Conservation (phyloP, 495 filamentous ascomycete species). For the Aspergillus incahuasiensis region DNA sequence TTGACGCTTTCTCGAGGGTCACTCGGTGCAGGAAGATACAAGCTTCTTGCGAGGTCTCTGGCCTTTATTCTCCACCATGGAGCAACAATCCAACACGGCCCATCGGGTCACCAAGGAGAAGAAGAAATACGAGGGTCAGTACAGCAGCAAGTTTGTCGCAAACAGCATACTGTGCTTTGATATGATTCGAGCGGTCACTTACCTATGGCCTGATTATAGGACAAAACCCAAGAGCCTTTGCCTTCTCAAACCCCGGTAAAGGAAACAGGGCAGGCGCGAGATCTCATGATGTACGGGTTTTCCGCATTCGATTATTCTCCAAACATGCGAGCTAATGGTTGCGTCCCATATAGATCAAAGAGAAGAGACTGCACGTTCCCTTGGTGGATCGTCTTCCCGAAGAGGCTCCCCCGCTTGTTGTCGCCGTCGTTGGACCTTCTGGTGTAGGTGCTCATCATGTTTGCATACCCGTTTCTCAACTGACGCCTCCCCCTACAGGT, state of each 20-base stretch:
- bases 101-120: constrained; percentile 89
- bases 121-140: constrained; percentile 65
- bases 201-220: constrained; percentile 39
- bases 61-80: constrained; percentile 52
- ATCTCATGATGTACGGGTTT: constrained; percentile 74
- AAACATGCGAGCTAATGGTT: constrained; percentile 5
- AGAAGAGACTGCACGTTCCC: constrained; percentile 93
- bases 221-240: constrained; percentile 88
- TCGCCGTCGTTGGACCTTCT: constrained; percentile 88
- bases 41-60: constrained; percentile 26
- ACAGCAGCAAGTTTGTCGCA: not conserved
- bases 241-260: constrained; percentile 78
- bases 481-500: constrained; percentile 30
- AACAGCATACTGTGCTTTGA: not conserved
- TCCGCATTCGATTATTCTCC: not conserved
- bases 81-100: constrained; percentile 77
- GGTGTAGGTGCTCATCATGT: constrained; percentile 58
- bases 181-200: constrained; percentile 10
- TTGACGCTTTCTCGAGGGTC: constrained; percentile 15
- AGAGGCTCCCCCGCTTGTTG: constrained; percentile 89
- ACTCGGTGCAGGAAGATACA: constrained; percentile 14
- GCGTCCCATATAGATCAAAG: constrained; percentile 61
- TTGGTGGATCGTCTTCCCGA: constrained; percentile 92
- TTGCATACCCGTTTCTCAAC: constrained; percentile 14
- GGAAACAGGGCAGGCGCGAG: constrained; percentile 78